A percentile compares a stretch with the other conserved stretches of the same genome.
These are phyloP conservation scores for Excoecaria cochinchinensis DNA, from an alignment of 345 rosid genomes.

Conservation along the genomic window DNA sequence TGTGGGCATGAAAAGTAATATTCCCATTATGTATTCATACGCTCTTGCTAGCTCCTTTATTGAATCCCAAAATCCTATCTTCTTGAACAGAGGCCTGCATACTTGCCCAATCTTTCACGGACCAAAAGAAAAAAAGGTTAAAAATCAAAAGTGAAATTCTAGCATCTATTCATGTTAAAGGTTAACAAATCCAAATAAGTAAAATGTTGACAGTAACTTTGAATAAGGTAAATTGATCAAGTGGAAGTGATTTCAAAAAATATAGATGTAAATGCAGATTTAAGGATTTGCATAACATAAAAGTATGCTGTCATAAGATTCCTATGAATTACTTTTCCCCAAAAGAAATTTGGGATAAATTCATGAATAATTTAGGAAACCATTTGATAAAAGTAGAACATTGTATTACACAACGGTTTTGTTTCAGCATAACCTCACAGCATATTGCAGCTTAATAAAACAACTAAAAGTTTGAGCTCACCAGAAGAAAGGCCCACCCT, in stretches of 20 bases:
- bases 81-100: constrained; percentile 44
- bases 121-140: not conserved
- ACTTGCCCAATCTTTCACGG: constrained; percentile 69
- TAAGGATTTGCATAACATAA: too few species aligned
- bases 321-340: too few species aligned
- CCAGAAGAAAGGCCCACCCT: constrained; percentile 90
- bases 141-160: too few species aligned
- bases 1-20: constrained; percentile 61
- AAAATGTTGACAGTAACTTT: not conserved
- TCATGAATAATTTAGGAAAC: too few species aligned
- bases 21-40: constrained; percentile 80
- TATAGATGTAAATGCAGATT: too few species aligned
- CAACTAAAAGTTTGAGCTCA: constrained; percentile 36
- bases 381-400: too few species aligned
- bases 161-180: not conserved
- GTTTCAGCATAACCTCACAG: not conserved
- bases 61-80: constrained; percentile 72
- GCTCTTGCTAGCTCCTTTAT: constrained; percentile 86
- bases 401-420: not conserved
- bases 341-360: too few species aligned
- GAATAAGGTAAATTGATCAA: not conserved
- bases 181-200: not conserved
- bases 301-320: too few species aligned
- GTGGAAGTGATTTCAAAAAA: too few species aligned
- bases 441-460: not conserved